Conservation (phyloP, 805 yeast species). For the Ogataea pignaliae region DNA sequence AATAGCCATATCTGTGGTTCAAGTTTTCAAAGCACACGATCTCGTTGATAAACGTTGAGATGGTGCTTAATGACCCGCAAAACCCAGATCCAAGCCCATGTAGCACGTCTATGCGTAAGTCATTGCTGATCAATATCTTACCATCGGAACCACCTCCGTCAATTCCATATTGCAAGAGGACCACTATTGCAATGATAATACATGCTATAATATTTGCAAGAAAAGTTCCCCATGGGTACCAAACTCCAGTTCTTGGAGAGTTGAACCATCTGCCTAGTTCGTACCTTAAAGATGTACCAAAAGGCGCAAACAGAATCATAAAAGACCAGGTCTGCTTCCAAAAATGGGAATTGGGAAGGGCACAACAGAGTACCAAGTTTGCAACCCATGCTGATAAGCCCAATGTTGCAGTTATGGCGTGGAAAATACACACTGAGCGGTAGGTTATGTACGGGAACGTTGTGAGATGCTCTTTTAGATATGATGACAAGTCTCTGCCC, state of each 20-base stretch:
- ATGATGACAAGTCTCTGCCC: constrained; percentile 48
- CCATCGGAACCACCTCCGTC: not conserved
- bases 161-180: constrained; percentile 17
- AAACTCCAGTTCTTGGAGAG: constrained; percentile 14
- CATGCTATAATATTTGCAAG: constrained; percentile 30
- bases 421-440: constrained; percentile 5
- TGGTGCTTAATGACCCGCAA: constrained; percentile 37
- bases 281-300: constrained; percentile 61
- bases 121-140: constrained; percentile 7
- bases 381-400: constrained; percentile 32
- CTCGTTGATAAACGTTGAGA: constrained; percentile 76
- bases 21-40: constrained; percentile 30
- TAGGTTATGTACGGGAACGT: not conserved
- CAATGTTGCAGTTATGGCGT: constrained; percentile 9
- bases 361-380: constrained; percentile 39
- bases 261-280: constrained; percentile 51
- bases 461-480: constrained; percentile 19
- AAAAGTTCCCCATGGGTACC: constrained; percentile 54
- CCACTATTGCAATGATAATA: constrained; percentile 16
- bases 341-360: constrained; percentile 26
- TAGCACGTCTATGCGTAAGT: constrained; percentile 17
- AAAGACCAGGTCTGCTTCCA: constrained; percentile 71
- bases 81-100: constrained; percentile 24
- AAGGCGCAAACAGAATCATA: constrained; percentile 61
- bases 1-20: constrained; percentile 45